phyloP scores from a whole-genome alignment of 2,329 filamentous ascomycete species.

The Cladorrhinum sp. region DNA sequence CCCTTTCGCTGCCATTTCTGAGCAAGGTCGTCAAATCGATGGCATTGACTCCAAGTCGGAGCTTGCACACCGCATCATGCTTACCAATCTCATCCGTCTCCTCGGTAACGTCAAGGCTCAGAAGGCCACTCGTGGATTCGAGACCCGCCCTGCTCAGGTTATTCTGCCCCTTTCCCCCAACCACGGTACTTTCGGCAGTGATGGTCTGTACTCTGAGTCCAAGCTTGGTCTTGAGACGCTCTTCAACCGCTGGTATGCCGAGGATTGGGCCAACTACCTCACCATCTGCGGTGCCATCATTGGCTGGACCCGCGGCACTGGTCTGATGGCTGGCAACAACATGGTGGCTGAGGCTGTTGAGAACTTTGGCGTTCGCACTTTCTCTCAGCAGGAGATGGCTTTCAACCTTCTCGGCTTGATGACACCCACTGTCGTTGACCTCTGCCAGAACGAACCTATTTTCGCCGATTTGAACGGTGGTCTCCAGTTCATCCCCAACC shows the following conservation, averaged over 20 bases:
- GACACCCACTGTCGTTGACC: constrained; percentile 88
- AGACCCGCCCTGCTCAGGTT: constrained; percentile 94
- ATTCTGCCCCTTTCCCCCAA: constrained; percentile 95
- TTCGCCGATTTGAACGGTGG: constrained; percentile 98
- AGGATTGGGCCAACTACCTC: constrained; percentile 96
- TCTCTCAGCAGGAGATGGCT: constrained; percentile 99
- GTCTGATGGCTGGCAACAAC: constrained; percentile 97
- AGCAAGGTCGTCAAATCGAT: constrained; percentile 97
- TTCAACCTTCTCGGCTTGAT: constrained; percentile 97
- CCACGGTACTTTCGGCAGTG: constrained; percentile 96
- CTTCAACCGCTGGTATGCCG: constrained; percentile 97
- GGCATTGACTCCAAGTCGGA: constrained; percentile 96
- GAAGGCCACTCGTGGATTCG: constrained; percentile 82
- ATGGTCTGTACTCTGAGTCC: constrained; percentile 96
- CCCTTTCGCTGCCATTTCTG: constrained; percentile 94
- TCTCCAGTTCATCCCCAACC: constrained; percentile 92
- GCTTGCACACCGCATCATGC: constrained; percentile 97
- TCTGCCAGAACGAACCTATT: constrained; percentile 93
- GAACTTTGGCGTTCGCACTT: constrained; percentile 93
- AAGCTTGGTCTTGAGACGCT: constrained; percentile 96
- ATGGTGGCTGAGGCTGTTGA: constrained; percentile 96
- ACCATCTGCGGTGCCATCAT: constrained; percentile 98
- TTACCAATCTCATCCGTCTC: constrained; percentile 92
- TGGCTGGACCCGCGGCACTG: constrained; percentile 97
- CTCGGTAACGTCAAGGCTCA: constrained; percentile 87